Conservation (phyloP, 2,329 filamentous ascomycete genomes). For the Metarhizium album region DNA sequence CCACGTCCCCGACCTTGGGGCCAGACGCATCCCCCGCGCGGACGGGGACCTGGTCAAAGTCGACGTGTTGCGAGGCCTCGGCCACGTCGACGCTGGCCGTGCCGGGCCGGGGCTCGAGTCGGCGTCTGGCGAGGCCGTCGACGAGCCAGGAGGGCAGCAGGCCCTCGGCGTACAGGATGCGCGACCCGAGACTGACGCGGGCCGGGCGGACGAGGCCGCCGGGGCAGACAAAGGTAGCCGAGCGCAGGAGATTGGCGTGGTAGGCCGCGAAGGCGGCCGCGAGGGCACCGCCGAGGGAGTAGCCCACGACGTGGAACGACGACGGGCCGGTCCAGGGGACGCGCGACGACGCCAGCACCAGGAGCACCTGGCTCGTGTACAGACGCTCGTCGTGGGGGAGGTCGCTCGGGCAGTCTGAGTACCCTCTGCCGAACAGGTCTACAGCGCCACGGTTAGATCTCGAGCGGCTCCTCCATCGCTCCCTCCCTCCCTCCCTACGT, state of each 20-base stretch:
- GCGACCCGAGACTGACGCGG: constrained; percentile 50
- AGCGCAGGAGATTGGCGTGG: constrained; percentile 54
- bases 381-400: constrained; percentile 52
- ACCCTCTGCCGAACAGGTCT: constrained; percentile 70
- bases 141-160: constrained; percentile 50
- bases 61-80: constrained; percentile 18
- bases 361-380: constrained; percentile 54
- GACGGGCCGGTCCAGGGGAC: constrained; percentile 42
- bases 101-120: constrained; percentile 33
- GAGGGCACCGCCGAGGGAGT: constrained; percentile 70
- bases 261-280: constrained; percentile 57
- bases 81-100: constrained; percentile 22
- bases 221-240: constrained; percentile 56
- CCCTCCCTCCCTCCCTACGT: too few relatives aligned
- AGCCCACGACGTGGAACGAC: constrained; percentile 63
- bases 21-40: constrained; percentile 34
- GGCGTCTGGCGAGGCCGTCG: constrained; percentile 37
- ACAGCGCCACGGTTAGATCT: neutral
- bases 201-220: constrained; percentile 55
- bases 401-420: constrained; percentile 55
- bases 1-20: constrained; percentile 45
- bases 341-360: constrained; percentile 53
- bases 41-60: constrained; percentile 39
- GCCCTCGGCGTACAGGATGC: constrained; percentile 50
- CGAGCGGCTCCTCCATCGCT: too few relatives aligned